Evolutionary conservation across 768 basidiomycete species (phyloP).

Genomic region (Pholiota microspora): DNA sequence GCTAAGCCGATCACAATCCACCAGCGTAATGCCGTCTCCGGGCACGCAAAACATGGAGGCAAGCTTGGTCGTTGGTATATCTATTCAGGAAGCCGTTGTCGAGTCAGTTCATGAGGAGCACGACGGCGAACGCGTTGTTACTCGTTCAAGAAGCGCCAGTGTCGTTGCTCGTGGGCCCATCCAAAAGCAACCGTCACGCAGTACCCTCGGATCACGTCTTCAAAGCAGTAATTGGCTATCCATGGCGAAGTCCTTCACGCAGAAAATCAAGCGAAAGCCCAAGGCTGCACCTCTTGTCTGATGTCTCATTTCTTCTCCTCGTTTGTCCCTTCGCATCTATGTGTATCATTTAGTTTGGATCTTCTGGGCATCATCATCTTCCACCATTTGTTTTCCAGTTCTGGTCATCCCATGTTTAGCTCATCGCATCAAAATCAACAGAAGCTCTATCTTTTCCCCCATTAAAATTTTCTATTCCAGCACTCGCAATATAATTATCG

Average conservation of each 20-base stretch:
- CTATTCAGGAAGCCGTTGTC: conserved; percentile 45
- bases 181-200: conserved; percentile 31
- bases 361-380: neutral
- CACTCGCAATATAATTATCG: too few relatives aligned
- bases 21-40: conserved; percentile 27
- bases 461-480: too few relatives aligned
- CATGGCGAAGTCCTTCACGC: conserved; percentile 39
- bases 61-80: conserved; percentile 43
- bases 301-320: neutral
- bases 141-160: conserved; percentile 21
- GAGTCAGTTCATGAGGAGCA: conserved; percentile 26
- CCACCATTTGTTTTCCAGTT: neutral
- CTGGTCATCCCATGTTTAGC: neutral
- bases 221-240: conserved; percentile 25
- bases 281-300: neutral
- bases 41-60: conserved; percentile 16
- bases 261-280: conserved; percentile 39
- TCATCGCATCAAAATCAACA: too few relatives aligned
- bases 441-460: too few relatives aligned
- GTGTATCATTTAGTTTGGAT: conserved; percentile 4
- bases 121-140: conserved; percentile 11
- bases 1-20: conserved; percentile 40
- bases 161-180: conserved; percentile 29
- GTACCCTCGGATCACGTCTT: neutral
- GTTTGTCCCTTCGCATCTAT: conserved; percentile 3